Evolutionary conservation across 208 protist species (phyloP).

Genomic region (Acanthamoeba royreba): DNA sequence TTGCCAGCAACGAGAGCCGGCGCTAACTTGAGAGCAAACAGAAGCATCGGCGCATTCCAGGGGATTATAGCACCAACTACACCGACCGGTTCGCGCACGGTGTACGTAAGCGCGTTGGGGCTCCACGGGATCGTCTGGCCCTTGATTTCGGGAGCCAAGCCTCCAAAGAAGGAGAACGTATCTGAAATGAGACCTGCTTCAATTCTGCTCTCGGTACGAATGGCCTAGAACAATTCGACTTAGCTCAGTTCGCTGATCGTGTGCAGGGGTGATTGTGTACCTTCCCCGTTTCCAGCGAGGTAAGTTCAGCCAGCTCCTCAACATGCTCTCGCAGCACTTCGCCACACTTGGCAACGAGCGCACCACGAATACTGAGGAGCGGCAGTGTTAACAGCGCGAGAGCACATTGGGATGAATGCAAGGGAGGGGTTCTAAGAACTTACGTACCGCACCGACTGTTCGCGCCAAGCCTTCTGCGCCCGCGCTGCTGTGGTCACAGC

Average conservation of each 20-base stretch:
- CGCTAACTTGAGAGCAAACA: neutral
- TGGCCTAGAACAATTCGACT: neutral
- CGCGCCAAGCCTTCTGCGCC: neutral
- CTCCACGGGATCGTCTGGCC: constrained; percentile 32
- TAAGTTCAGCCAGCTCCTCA: constrained; percentile 8
- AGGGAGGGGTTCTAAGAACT: neutral
- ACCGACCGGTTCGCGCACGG: constrained; percentile 13
- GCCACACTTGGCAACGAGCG: neutral
- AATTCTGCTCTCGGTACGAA: neutral
- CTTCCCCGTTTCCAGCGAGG: constrained; percentile 25
- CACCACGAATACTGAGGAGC: neutral
- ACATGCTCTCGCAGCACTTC: neutral
- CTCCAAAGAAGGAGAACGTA: constrained; percentile 21
- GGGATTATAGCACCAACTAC: constrained; percentile 39
- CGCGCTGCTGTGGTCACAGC: neutral
- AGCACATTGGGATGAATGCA: neutral
- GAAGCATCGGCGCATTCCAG: neutral
- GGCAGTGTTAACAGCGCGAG: neutral
- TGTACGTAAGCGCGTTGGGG: constrained; percentile 21
- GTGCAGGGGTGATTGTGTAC: neutral
- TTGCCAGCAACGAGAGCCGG: neutral
- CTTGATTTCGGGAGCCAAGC: constrained; percentile 38
- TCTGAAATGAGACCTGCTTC: neutral
- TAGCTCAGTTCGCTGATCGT: neutral
- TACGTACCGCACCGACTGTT: neutral